phyloP scores from a whole-genome alignment of 2,329 filamentous ascomycete genomes.

The Trichophyton verrucosum region DNA sequence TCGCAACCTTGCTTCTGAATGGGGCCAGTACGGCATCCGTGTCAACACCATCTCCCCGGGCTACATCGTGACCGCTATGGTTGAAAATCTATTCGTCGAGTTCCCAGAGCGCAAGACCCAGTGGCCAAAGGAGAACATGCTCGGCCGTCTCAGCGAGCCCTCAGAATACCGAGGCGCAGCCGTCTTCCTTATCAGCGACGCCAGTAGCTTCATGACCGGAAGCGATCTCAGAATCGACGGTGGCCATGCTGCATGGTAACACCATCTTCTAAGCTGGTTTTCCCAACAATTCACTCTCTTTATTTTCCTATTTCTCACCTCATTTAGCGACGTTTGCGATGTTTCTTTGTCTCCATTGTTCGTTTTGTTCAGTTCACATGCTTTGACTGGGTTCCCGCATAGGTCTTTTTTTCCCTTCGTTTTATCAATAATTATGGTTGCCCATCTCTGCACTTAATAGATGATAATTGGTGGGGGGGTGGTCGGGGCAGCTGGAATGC shows the following conservation, averaged over 20 bases:
- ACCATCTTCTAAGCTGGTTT: neutral
- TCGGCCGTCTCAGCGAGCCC: constrained; percentile 54
- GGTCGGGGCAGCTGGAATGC: no score
- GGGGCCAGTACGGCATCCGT: constrained; percentile 37
- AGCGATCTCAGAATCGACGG: constrained; percentile 44
- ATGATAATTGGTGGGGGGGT: neutral
- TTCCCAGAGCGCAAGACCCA: constrained; percentile 69
- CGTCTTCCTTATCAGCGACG: constrained; percentile 37
- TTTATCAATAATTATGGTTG: neutral
- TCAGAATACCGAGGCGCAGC: constrained; percentile 53
- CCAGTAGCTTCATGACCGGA: constrained; percentile 45
- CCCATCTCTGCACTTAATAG: neutral
- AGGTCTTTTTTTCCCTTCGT: neutral
- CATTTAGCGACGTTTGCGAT: neutral
- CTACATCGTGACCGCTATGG: constrained; percentile 38
- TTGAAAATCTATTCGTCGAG: constrained; percentile 35
- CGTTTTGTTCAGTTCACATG: neutral
- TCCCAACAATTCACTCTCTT: neutral
- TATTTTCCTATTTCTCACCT: neutral
- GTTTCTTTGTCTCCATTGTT: neutral
- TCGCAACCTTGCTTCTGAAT: constrained; percentile 38
- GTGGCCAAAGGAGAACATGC: constrained; percentile 80
- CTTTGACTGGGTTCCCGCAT: neutral
- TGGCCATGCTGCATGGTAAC: constrained; percentile 42
- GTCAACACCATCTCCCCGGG: constrained; percentile 39